Conservation (phyloP, 108 stramenopile species). For the Cylindrotheca fusiformis region DNA sequence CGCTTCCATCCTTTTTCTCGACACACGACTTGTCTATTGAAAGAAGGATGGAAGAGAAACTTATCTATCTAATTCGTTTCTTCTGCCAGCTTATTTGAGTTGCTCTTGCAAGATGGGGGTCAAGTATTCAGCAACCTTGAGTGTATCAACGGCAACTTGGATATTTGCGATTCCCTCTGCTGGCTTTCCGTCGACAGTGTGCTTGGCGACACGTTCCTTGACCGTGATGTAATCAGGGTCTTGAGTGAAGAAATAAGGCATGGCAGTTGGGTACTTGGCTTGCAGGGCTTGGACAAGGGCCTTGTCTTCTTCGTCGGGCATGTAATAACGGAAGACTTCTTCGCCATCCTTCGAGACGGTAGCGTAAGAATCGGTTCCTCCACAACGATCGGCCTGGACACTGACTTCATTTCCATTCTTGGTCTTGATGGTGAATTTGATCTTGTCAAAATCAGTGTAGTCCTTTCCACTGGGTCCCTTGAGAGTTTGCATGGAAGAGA, state of each 20-base stretch:
- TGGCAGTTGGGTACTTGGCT: slow-evolving; percentile 80
- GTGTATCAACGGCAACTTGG: slow-evolving; percentile 81
- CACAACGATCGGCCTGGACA: slow-evolving; percentile 87
- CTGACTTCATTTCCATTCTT: slow-evolving; percentile 85
- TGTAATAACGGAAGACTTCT: slow-evolving; percentile 86
- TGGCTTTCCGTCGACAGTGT: slow-evolving; percentile 61
- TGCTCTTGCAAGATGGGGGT: slow-evolving; percentile 80
- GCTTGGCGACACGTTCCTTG: slow-evolving; percentile 85
- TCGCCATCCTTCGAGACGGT: slow-evolving; percentile 74
- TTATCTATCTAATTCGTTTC: too few relatives aligned
- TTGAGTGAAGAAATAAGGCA: slow-evolving; percentile 92
- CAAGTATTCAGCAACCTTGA: slow-evolving; percentile 89
- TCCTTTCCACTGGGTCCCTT: slow-evolving; percentile 73
- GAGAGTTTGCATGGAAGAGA: slow-evolving; percentile 77
- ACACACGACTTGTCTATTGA: too few relatives aligned
- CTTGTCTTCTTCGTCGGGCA: slow-evolving; percentile 91
- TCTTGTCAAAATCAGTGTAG: slow-evolving; percentile 89
- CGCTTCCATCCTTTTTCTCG: too few relatives aligned
- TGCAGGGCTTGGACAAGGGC: slow-evolving; percentile 52
- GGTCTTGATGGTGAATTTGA: slow-evolving; percentile 93
- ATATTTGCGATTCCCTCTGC: slow-evolving; percentile 87
- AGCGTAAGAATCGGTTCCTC: slow-evolving; percentile 79
- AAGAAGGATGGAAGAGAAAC: too few relatives aligned
- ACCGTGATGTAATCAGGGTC: slow-evolving; percentile 91
- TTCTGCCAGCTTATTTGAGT: slow-evolving; percentile 65